phyloP scores from a whole-genome alignment of 1,284 basidiomycete species.

The Coniferiporia sulphurascens region DNA sequence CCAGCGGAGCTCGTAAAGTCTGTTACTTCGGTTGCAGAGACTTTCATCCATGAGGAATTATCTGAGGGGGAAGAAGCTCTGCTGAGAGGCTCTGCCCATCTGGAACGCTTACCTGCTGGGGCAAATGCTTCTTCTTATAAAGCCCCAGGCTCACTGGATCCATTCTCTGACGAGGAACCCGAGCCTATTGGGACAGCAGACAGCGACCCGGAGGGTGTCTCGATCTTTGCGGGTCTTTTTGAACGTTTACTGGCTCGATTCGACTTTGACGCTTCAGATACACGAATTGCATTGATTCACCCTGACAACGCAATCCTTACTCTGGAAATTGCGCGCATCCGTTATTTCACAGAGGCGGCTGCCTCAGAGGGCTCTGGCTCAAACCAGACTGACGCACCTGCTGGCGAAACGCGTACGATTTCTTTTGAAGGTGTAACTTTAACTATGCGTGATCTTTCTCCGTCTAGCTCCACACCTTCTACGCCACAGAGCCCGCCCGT shows the following conservation, averaged over 20 bases:
- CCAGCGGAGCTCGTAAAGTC: constrained; percentile 62
- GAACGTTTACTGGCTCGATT: constrained; percentile 81
- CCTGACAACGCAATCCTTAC: constrained; percentile 59
- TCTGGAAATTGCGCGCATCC: constrained; percentile 51
- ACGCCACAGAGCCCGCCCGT: constrained; percentile 19
- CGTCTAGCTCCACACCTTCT: constrained; percentile 17
- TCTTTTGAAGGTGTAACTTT: constrained; percentile 47
- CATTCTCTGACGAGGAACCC: constrained; percentile 44
- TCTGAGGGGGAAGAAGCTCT: constrained; percentile 64
- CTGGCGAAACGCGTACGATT: constrained; percentile 42
- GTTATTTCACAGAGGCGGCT: constrained; percentile 45
- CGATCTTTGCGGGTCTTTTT: constrained; percentile 79
- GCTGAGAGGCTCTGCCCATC: constrained; percentile 65
- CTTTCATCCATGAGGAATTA: constrained; percentile 81
- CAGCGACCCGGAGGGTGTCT: constrained; percentile 46
- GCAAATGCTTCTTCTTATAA: constrained; percentile 22
- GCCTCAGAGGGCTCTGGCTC: constrained; percentile 13
- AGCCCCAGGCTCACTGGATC: constrained; percentile 65
- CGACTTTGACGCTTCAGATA: constrained; percentile 69
- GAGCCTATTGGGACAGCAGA: constrained; percentile 41
- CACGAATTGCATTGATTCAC: constrained; percentile 62
- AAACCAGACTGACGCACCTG: constrained; percentile 16
- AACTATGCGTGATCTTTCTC: constrained; percentile 34
- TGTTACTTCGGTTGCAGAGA: constrained; percentile 75
- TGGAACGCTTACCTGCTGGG: constrained; percentile 35